Base-by-base conservation (phyloP, 495 filamentous ascomycete genomes). In the Recurvomyces mirabilis region DNA sequence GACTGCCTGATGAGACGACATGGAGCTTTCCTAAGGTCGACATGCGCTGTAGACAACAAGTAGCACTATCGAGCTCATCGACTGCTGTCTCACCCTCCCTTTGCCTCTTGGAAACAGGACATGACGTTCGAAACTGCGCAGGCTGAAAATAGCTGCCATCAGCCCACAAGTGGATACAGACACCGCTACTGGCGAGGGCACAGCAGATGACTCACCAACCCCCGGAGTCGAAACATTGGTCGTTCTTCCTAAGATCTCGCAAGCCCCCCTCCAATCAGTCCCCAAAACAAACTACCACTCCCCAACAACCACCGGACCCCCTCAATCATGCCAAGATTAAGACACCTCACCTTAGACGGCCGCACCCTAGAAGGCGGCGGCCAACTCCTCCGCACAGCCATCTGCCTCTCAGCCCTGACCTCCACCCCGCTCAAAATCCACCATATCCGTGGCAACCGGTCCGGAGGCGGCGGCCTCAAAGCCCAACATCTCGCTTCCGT, bases 331-430 rank as follows among this genome's bases (percentile, higher is more conserved):
- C 30, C 4, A 32, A n/a, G 30, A 15, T 15, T 32, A 32, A 3
- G 18, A 3, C 30, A 4, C n/a, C n/a, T n/a, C n/a, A n/a, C n/a
- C n/a, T n/a, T 87, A 5, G 80, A 86, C 49, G 84, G 83, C 25
- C 61, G 71, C 33, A 82, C 74, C 0, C 82, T 88, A 11, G 87
- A 93, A 65, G 86, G 87, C 28, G 87, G 86, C 23, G 87, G 86
- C 7, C 86, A 94, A 59, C 66, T 94, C 1, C 71, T 91, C 22
- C 74, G 87, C 34, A 69, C 84, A 32, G 82, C 83, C 1, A 61
- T 83, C 23, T 73, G 72, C 9, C 62, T 93, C 1, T 77, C 84
- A 0, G 75, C 82, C 0, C 65, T 93, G 5, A 80, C 78, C 6
- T 62, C 68, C 4, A 69, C 64, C 6, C 74, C 84, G 5, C 66